Evolutionary conservation across 2,329 filamentous ascomycete species (phyloP), one percentile per base, ranked within the genome.

Genomic region (Aspergillus neotritici): DNA sequence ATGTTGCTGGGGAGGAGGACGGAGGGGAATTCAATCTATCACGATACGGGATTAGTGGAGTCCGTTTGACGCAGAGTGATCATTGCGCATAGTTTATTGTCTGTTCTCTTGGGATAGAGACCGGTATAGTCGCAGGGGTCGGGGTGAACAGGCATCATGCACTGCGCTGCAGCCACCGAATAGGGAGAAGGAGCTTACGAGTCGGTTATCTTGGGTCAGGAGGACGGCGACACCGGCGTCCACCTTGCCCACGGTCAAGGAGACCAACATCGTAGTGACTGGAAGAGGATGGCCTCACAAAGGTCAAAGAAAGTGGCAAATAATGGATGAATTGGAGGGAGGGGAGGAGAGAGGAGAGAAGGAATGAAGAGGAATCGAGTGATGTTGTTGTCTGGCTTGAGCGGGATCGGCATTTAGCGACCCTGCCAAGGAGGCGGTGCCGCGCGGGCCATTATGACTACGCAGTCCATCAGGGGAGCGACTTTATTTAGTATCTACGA

Each of bases 141-240:
- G 10, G n/a, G 25, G 28, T 17, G 14, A 31, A 31, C 35, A n/a
- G n/a, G n/a, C n/a, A n/a, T n/a, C 14, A 36, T 39, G 41, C 44
- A 41, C 17, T 31, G 16, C 37, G 33, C 39, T 29, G 17, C 31
- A 45, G 38, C 29, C 34, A 25, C 16, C 5, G 8, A 1, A 41
- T 16, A 31, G 15, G 44, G 50, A 40, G 53, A 47, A 47, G 35
- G 35, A 48, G 68, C 83, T 62, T 80, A 96, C 91, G 60, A 98
- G 78, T 64, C 93, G 84, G 71, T 97, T 97, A 70, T 98, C 93
- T 64, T 94, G 86, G 37, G 93, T 98, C 62, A 98, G 75, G 43
- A 98, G 83, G 50, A 98, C 93, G 38, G 93, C 94, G 64, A 98
- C 91, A 70, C 93, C 93, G 61, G 93, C 93, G 71, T 98, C 93